Percentiles rank a stretch among this genome's conserved stretches.
Conservation (phyloP, 106 monocot genomes). For the Apostasia shenzhenica region DNA sequence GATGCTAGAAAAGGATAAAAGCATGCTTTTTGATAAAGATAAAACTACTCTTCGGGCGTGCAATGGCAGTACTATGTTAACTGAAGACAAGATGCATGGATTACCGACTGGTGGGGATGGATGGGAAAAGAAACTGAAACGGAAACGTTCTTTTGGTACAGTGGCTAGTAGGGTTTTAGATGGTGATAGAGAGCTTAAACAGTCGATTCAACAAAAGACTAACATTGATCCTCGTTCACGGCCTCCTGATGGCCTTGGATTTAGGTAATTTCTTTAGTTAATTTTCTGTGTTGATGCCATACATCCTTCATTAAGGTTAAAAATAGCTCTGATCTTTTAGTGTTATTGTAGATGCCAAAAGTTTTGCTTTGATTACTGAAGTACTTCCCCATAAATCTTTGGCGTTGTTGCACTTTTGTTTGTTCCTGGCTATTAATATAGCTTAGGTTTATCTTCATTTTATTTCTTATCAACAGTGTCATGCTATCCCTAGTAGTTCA, state of each 20-base stretch:
- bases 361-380: too few relatives aligned
- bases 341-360: too few relatives aligned
- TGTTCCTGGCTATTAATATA: too few relatives aligned
- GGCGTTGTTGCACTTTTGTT: too few relatives aligned
- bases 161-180: conserved; percentile 43
- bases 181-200: conserved; percentile 64
- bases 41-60: conserved; percentile 39
- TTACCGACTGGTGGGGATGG: conserved; percentile 65
- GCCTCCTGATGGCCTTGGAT: conserved; percentile 36
- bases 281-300: neutral
- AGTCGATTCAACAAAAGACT: conserved; percentile 33
- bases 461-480: too few relatives aligned
- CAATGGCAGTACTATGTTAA: conserved; percentile 26
- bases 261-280: conserved; percentile 36
- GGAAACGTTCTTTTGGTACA: conserved; percentile 69
- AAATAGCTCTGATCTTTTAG: too few relatives aligned
- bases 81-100: conserved; percentile 52
- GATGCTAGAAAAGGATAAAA: conserved; percentile 45
- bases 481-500: too few relatives aligned
- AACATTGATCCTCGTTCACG: conserved; percentile 44
- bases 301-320: too few relatives aligned
- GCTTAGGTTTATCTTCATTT: too few relatives aligned
- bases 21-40: conserved; percentile 45
- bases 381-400: too few relatives aligned
- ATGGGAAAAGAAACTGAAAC: conserved; percentile 76